Evolutionary conservation across 768 basidiomycete genomes (phyloP).

Genomic region (Amanita rubescens): DNA sequence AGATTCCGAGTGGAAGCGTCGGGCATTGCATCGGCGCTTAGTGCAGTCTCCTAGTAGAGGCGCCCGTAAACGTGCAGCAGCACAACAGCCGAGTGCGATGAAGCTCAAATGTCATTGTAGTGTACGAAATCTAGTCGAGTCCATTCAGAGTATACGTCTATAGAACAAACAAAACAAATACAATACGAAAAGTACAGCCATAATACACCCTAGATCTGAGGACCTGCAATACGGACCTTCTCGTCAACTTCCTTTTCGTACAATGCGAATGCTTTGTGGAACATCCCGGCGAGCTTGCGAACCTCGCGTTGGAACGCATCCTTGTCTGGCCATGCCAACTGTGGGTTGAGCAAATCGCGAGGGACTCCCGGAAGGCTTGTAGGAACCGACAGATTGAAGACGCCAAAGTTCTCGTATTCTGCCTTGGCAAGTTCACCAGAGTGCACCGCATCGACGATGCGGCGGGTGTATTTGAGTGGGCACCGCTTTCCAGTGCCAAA

Average conservation of each 20-base stretch:
- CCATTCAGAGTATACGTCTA: neutral
- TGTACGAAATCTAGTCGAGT: neutral
- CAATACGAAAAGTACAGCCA: neutral
- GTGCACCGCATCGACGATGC: constrained; percentile 96
- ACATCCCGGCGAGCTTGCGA: constrained; percentile 87
- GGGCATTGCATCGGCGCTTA: neutral
- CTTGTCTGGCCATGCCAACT: constrained; percentile 80
- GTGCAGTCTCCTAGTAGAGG: neutral
- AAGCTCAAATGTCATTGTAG: neutral
- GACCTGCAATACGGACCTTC: constrained; percentile 80
- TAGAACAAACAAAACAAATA: constrained; percentile 1
- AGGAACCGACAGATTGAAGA: constrained; percentile 83
- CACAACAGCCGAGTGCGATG: neutral
- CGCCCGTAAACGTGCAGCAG: neutral
- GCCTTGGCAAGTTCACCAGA: constrained; percentile 83
- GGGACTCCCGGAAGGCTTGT: constrained; percentile 81
- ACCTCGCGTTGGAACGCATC: constrained; percentile 87
- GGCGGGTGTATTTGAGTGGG: constrained; percentile 92
- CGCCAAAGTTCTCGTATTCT: constrained; percentile 77
- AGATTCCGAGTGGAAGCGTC: neutral
- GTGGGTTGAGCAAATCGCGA: constrained; percentile 83
- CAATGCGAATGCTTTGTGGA: constrained; percentile 86
- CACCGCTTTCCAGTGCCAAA: constrained; percentile 91
- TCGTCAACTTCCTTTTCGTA: constrained; percentile 83
- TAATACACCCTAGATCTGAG: constrained; percentile 30